A percentile compares a stretch with the other conserved stretches of the same genome.
Evolutionary conservation across 2,329 filamentous ascomycete species (phyloP).

Genomic region (Claviceps paspali): DNA sequence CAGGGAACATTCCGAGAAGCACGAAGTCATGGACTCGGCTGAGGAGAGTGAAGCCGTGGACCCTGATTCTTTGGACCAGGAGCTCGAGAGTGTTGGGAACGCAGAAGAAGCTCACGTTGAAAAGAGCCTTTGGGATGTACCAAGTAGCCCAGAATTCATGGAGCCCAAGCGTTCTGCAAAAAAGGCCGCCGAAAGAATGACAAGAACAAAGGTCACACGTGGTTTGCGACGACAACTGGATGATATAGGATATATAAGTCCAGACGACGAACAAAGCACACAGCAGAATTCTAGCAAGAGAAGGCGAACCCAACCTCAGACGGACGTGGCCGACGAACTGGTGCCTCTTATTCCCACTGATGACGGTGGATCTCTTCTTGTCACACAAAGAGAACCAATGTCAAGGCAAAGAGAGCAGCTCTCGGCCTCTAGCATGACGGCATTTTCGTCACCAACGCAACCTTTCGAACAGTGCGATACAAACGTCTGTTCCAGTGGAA

Average conservation of each 20-base stretch:
- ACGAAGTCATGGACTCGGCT: neutral
- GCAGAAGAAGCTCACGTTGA: slow-evolving; percentile 2
- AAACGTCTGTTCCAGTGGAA: slow-evolving; percentile 16
- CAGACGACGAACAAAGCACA: slow-evolving; percentile 4
- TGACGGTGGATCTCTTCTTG: slow-evolving; percentile 16
- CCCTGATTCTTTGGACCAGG: slow-evolving; percentile 6
- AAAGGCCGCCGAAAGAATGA: neutral
- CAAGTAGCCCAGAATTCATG: slow-evolving; percentile 23
- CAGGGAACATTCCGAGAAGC: slow-evolving; percentile 6
- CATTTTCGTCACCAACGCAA: slow-evolving; percentile 7
- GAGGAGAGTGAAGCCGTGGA: slow-evolving; percentile 1
- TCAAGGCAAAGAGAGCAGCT: slow-evolving; percentile 24
- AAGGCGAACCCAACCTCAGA: slow-evolving; percentile 1
- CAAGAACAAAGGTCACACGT: slow-evolving; percentile 9
- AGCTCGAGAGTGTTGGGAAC: slow-evolving; percentile 2
- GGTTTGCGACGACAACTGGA: slow-evolving; percentile 7
- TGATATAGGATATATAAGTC: slow-evolving; percentile 9
- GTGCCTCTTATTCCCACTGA: slow-evolving; percentile 10
- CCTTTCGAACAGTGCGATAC: slow-evolving; percentile 1
- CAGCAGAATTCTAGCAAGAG: neutral
- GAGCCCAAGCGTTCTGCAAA: slow-evolving; percentile 2
- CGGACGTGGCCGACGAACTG: slow-evolving; percentile 2
- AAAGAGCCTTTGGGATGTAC: slow-evolving; percentile 28
- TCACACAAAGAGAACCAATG: slow-evolving; percentile 19
- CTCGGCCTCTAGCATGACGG: slow-evolving; percentile 10